Conservation (phyloP, 345 rosid genomes). For the Eucalyptus marginata region DNA sequence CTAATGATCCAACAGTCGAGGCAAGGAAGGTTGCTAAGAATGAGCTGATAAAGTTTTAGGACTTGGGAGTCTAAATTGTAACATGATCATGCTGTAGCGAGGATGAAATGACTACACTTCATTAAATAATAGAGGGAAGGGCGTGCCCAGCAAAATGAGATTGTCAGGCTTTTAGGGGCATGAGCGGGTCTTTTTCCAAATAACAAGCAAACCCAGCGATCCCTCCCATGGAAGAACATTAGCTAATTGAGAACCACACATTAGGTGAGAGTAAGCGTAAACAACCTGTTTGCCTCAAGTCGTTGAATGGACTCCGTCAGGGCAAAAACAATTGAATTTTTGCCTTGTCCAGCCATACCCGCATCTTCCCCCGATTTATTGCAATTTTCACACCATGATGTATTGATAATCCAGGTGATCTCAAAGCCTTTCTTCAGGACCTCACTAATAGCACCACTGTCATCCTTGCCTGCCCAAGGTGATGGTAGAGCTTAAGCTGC, state of each 20-base stretch:
- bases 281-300: no score
- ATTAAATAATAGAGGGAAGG: no score
- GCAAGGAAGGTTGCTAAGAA: background rate
- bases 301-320: background rate
- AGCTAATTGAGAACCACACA: background rate
- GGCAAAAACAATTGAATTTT: background rate
- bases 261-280: background rate
- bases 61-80: background rate
- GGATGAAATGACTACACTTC: background rate
- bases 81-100: fast-evolving
- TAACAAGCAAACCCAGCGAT: background rate
- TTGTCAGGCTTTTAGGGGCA: background rate
- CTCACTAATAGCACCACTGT: background rate
- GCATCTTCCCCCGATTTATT: background rate
- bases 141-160: background rate
- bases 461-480: no score
- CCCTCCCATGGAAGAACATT: background rate
- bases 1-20: background rate
- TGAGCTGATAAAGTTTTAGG: fast-evolving
- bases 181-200: background rate
- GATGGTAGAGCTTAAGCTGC: background rate
- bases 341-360: no score
- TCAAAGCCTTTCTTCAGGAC: background rate
- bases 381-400: fast-evolving
- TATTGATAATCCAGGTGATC: background rate